Base-by-base conservation (phyloP, 2,329 filamentous ascomycete genomes). In the Ceratocystis papillata region DNA sequence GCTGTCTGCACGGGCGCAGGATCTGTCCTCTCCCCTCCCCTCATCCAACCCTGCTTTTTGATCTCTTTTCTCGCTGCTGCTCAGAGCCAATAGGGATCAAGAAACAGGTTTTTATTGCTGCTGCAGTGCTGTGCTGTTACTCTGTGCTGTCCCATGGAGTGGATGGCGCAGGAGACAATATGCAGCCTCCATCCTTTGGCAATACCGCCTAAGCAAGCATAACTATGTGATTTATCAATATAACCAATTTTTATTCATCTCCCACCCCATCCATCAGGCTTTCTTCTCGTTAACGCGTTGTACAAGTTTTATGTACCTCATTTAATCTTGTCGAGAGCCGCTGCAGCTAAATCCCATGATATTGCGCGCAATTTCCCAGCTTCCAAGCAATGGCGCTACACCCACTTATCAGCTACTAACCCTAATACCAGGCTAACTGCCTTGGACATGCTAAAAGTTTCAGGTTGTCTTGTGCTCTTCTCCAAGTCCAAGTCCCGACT, bases 91-190 rank as follows among this genome's bases (percentile, higher is more conserved):
- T 53, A 53, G 48, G 48, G 25, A 53, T 28, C 28, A 59, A 59
- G 30, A 30, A 37, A 59, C 55, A 37, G 55, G 55, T 59, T 59
- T 59, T 59, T 37, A 30, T 37, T 59, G 28, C 55, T 59, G 55
- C 55, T 37, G 55, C 55, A 59, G 5, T n/a, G 28, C 55, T 33
- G 28, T 30, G 55, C 53, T n/a, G 53, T 30, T 57, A 17, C 25
- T 57, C 25, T 57, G 25, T 37, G 53, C 33, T 59, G 55, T 59
- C n/a, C 48, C 30, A 33, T 59, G 17, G 20, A 20, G 55, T 37
- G 55, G 28, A 59, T 33, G 55, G 55, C 55, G 55, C 55, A 59
- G 55, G 55, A 59, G 55, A 59, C 30, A 59, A 37, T 59, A 37
- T 59, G 55, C 55, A 57, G 10, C 50, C 25, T 55, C 25, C 53